Conservation (phyloP, 345 rosid species). For the Sapria himalayana region DNA sequence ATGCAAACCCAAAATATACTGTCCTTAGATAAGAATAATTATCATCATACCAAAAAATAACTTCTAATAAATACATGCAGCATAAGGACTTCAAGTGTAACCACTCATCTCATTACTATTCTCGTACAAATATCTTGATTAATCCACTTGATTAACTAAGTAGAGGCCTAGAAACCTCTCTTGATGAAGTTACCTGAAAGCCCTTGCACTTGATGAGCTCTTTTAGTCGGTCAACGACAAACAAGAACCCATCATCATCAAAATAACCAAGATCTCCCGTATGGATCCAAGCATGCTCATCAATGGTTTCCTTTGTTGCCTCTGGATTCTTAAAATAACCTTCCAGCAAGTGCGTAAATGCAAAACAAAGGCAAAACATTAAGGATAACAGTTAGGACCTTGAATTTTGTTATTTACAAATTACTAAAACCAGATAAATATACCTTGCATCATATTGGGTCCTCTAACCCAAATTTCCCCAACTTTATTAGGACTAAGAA, state of each 20-base stretch:
- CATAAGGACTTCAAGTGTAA: too few relatives aligned
- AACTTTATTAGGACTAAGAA: conserved; percentile 51
- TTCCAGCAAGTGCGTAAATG: conserved; percentile 14
- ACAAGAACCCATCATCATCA: conserved; percentile 49
- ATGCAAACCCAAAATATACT: too few relatives aligned
- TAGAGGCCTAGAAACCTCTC: too few relatives aligned
- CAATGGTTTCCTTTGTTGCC: conserved; percentile 65
- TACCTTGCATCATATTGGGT: conserved; percentile 83
- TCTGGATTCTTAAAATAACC: conserved; percentile 62
- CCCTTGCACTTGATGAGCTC: conserved; percentile 91
- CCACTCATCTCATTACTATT: too few relatives aligned
- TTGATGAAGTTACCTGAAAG: conserved; percentile 36
- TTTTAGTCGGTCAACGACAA: conserved; percentile 70
- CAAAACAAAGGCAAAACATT: too few relatives aligned
- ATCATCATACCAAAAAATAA: too few relatives aligned
- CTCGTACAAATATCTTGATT: too few relatives aligned
- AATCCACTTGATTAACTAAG: too few relatives aligned
- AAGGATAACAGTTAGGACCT: too few relatives aligned
- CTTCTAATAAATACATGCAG: too few relatives aligned
- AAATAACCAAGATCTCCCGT: conserved; percentile 88
- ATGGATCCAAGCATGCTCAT: conserved; percentile 66
- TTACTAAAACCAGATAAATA: neutral
- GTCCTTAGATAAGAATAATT: too few relatives aligned
- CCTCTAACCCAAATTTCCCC: conserved; percentile 93
- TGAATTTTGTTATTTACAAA: too few relatives aligned